Base-by-base conservation (phyloP, 1,284 basidiomycete genomes). In the Xerocomus nothofagi region DNA sequence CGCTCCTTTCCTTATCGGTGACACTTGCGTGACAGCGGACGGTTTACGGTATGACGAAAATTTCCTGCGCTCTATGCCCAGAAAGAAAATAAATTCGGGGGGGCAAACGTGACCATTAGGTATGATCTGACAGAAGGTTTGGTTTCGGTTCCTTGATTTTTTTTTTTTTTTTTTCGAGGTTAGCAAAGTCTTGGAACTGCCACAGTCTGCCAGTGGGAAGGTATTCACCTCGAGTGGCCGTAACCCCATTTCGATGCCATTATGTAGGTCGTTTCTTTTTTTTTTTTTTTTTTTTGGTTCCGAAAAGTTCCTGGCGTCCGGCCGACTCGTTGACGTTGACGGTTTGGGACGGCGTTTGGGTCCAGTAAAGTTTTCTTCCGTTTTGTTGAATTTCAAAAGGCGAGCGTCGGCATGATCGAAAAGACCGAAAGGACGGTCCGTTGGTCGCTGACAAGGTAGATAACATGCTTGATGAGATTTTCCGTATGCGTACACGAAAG, bases 51-150 rank as follows among this genome's bases (percentile, higher is more conserved):
- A 65, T 39, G 18, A 39, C n/a, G 27, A 50, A 58, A 43, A 9
- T 42, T 62, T 59, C 58, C 46, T 62, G 49, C 59, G 59, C 62
- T 51, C 60, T 60, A 60, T 49, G 17, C 20, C 57, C 57, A 30
- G 26, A 34, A 18, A 33, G 32, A 47, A 40, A 44, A 41, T 37
- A 23, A 37, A 44, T 17, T 21, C 14, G 26, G 43, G 23, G 26
- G 43, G 23, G 9, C 8, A 39, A 57, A 60, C 58, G 58, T 60
- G 57, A 57, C 43, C 46, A 24, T 55, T 58, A 47, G 41, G 55
- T 55, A 24, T 33, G n/a, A n/a, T n/a, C n/a, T 55, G 55, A 49
- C 51, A 47, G 29, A 58, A 54, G 32, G 43, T 44, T 58, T 47
- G 38, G 29, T 26, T 46, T 44, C 45, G 37, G 12, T 2, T n/a